Conservation (phyloP, 352 stramenopile genomes). For the Phytophthora crassamura region DNA sequence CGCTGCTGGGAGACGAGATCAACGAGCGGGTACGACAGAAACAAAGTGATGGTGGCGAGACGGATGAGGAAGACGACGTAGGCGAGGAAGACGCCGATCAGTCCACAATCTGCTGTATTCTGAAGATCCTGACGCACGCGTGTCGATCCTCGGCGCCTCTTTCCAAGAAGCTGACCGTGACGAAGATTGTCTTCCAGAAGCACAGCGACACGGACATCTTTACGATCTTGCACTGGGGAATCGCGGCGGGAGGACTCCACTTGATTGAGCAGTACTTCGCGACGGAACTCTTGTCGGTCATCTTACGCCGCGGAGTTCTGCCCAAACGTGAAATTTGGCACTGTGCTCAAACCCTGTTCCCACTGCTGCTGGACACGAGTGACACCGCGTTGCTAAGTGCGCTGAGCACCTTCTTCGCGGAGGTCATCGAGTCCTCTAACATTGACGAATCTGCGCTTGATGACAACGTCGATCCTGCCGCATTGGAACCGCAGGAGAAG, state of each 20-base stretch:
- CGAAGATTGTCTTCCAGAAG: constrained; percentile 32
- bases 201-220: constrained; percentile 50
- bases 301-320: constrained; percentile 62
- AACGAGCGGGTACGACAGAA: constrained; percentile 37
- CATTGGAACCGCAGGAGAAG: constrained; percentile 29
- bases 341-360: constrained; percentile 55
- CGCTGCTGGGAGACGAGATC: constrained; percentile 60
- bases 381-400: constrained; percentile 60
- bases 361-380: constrained; percentile 39
- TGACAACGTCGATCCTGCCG: constrained; percentile 6
- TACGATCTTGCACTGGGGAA: constrained; percentile 41
- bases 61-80: constrained; percentile 41
- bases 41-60: constrained; percentile 17
- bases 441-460: constrained; percentile 47
- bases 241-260: constrained; percentile 42
- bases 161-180: constrained; percentile 61
- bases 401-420: constrained; percentile 68
- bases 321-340: constrained; percentile 59
- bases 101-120: constrained; percentile 69
- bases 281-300: constrained; percentile 66
- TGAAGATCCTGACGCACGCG: constrained; percentile 78
- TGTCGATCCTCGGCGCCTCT: constrained; percentile 71
- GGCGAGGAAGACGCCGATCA: constrained; percentile 70
- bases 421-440: constrained; percentile 64
- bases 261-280: constrained; percentile 69